These are phyloP conservation scores for Cudoniella acicularis DNA, from an alignment of 495 filamentous ascomycete genomes.

Conservation along the genomic window DNA sequence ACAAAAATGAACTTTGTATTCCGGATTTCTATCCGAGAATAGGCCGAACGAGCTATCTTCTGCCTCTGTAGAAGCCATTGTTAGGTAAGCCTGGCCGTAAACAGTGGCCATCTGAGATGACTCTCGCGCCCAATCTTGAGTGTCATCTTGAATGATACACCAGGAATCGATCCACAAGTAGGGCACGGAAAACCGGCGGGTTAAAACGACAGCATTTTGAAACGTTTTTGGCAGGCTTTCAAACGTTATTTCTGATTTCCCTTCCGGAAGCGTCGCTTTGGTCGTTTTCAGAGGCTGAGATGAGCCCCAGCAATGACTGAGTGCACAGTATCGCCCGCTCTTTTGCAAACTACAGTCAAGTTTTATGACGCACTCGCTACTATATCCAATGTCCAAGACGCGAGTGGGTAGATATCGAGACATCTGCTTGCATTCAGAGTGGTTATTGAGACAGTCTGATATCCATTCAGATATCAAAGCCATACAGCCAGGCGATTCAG, in stretches of 20 bases:
- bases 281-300: background rate
- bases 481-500: too few species aligned
- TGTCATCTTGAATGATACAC: background rate
- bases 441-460: too few species aligned
- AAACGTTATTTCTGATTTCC: background rate
- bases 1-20: background rate
- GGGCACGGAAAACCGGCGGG: background rate
- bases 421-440: too few species aligned
- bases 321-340: background rate
- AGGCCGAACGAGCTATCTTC: background rate
- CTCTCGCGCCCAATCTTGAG: slow-evolving; percentile 19
- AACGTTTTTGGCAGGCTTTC: background rate
- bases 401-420: too few species aligned
- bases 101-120: slow-evolving; percentile 11
- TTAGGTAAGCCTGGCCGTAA: background rate
- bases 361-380: background rate
- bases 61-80: background rate
- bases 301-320: background rate
- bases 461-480: too few species aligned
- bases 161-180: background rate
- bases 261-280: background rate
- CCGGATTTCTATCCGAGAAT: background rate
- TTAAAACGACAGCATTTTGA: background rate
- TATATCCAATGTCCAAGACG: background rate
- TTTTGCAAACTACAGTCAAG: background rate